Base-by-base conservation (phyloP, 805 yeast genomes). In the Cyberlindnera bimundalis region DNA sequence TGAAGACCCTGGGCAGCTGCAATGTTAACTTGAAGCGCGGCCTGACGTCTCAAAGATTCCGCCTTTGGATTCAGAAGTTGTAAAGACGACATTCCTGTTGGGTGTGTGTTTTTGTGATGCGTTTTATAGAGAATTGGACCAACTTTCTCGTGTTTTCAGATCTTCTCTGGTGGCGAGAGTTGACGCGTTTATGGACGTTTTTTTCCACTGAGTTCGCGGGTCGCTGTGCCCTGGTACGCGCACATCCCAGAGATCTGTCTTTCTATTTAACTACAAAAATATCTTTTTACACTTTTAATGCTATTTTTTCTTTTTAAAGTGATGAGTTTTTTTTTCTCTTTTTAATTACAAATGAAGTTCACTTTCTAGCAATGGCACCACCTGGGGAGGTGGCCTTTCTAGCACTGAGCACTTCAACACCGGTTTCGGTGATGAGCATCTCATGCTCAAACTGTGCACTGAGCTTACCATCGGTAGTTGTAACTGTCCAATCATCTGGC, bases 401-500 rank as follows among this genome's bases (percentile, higher is more conserved):
- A 1, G 88, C 95, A 18, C 95, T 83, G 52, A 93, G 73, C 13
- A 91, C 81, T 68, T 93, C 99, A 20, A 80, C 85, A 16, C 99
- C 99, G 38, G 79, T 82, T 59, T 90, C 98, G 7, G 99, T 93
- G 29, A 93, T 93, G 43, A 93, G 65, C 58, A 93, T 57, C 59
- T 95, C 91, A 61, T 93, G 97, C 65, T 93, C 96, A 55, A 93
- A 93, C 64, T 93, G 99, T 1, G 99, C 98, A 54, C 91, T 81
- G 45, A 76, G 70, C 57, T 78, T 78, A 40, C 99, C 99, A 60
- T 93, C 99, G 29, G 79, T 80, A 14, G 99, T 93, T 14, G 78
- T 77, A 2, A 95, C 78, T 5, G 99, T 93, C 99, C 99, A 93
- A 63, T 87, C 84, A 63, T 93, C 99, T 3, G 99, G 99, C 99